These are phyloP conservation scores for Paramecium biaurelia DNA, from an alignment of 73 alveolate genomes.

Conservation along the genomic window DNA sequence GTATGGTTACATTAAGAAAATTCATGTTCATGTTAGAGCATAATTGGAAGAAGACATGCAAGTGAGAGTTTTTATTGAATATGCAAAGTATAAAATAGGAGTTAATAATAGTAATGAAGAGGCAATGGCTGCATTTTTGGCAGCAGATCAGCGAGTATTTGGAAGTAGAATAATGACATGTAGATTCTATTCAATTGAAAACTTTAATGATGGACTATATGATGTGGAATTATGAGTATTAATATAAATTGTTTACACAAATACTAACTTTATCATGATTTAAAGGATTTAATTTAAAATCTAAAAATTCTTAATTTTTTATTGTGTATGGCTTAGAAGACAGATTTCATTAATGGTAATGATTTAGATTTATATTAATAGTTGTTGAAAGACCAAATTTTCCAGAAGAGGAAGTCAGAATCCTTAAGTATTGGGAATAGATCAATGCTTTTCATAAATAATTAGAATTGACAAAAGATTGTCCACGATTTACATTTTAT, in stretches of 20 bases:
- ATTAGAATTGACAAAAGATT: conserved; percentile 86
- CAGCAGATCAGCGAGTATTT: background rate
- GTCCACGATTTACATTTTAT: conserved; percentile 96
- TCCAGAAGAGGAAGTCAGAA: conserved; percentile 97
- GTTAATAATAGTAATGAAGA: background rate
- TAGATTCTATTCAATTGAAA: background rate
- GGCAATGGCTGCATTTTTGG: background rate
- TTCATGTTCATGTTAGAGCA: background rate
- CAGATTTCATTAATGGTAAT: conserved; percentile 3
- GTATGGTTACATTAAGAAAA: background rate
- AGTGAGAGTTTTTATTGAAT: background rate
- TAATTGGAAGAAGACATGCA: background rate
- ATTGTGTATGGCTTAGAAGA: conserved; percentile 18
- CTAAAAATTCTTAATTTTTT: background rate
- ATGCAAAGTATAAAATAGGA: background rate
- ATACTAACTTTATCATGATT: conserved; percentile 28
- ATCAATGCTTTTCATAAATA: conserved; percentile 97
- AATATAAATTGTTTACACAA: background rate
- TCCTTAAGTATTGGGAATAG: conserved; percentile 95
- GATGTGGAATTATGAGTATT: background rate
- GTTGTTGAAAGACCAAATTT: conserved; percentile 84
- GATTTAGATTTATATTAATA: background rate
- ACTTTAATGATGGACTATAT: background rate
- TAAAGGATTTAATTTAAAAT: conserved; percentile 25
- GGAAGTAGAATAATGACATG: background rate